Evolutionary conservation across 2,329 filamentous ascomycete species (phyloP), one percentile per base, ranked within the genome.

Genomic region (Microcyclospora pomicola): DNA sequence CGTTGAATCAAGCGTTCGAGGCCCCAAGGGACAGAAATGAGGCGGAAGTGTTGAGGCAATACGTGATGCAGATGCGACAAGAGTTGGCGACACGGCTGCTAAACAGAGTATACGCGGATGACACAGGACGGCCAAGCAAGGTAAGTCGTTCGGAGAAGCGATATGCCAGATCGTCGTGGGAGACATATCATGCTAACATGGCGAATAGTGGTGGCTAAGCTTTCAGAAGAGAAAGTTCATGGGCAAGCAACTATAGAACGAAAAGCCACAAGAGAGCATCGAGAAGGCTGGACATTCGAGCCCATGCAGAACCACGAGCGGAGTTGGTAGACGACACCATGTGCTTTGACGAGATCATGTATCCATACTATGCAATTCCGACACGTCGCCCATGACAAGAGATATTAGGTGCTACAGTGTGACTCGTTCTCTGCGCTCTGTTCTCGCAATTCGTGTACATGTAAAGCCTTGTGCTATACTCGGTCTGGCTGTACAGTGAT

Each of bases 191-290:
- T 40, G 48, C 57, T 59, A 43, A 58, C 40, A n/a, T n/a, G n/a
- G 31, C 12, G 73, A 67, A 62, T 75, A 92, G 77, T 96, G 88
- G 84, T 98, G 91, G 91, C 65, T 98, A 60, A 96, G 91, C 71
- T 98, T 95, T 61, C 84, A 83, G 38, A 96, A 96, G 78, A 80
- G 91, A 66, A 95, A 95, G 76, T 98, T 98, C 59, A 96, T 98
- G 91, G 87, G 87, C 61, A 96, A 96, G 76, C 56, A 63, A 37
- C 46, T 62, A 43, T 62, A 49, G 59, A 15, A 31, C 6, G 14
- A 31, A 9, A 9, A n/a, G 30, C 12, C 14, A 15, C 30, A 9
- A 15, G 30, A n/a, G 5, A 31, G 12, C 14, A n/a, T 9, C 9
- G 30, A 15, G 12, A 6, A 31, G 30, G 30, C 30, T 24, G 19